Conservation (phyloP, 352 stramenopile genomes). For the Phytophthora pistaciae region DNA sequence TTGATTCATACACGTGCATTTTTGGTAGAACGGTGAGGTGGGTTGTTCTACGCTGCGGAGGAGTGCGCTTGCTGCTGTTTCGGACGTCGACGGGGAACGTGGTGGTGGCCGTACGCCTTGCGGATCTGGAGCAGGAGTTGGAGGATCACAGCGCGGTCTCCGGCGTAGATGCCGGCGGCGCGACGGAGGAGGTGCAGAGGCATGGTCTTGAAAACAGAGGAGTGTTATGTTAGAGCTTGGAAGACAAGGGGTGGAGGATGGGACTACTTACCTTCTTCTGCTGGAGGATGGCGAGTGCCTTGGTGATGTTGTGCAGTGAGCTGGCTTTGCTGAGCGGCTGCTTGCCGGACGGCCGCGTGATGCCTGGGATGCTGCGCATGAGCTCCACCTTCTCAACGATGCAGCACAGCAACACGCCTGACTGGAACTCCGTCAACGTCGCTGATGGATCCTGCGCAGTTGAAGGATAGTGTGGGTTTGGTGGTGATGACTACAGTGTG, state of each 20-base stretch:
- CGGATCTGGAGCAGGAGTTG: conserved; percentile 55
- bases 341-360: conserved; percentile 38
- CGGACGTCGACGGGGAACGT: conserved; percentile 16
- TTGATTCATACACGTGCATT: conserved; percentile 29
- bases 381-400: conserved; percentile 77
- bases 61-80: conserved; percentile 1
- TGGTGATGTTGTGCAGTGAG: conserved; percentile 79
- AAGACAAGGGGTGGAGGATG: neutral
- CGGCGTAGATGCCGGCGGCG: conserved; percentile 47
- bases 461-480: neutral
- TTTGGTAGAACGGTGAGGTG: neutral
- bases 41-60: conserved; percentile 14
- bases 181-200: conserved; percentile 55
- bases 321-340: conserved; percentile 54
- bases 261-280: conserved; percentile 59
- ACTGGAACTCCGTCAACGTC: conserved; percentile 62
- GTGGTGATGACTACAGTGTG: neutral
- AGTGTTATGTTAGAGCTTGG: neutral
- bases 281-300: conserved; percentile 66
- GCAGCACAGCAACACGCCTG: conserved; percentile 64
- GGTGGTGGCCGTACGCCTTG: conserved; percentile 49
- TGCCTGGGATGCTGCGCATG: conserved; percentile 68
- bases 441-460: conserved; percentile 31
- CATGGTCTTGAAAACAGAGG: conserved; percentile 46
- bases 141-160: conserved; percentile 46